Base-by-base conservation (phyloP, 2,329 filamentous ascomycete species). In the Hymenoscyphus fraxineus region DNA sequence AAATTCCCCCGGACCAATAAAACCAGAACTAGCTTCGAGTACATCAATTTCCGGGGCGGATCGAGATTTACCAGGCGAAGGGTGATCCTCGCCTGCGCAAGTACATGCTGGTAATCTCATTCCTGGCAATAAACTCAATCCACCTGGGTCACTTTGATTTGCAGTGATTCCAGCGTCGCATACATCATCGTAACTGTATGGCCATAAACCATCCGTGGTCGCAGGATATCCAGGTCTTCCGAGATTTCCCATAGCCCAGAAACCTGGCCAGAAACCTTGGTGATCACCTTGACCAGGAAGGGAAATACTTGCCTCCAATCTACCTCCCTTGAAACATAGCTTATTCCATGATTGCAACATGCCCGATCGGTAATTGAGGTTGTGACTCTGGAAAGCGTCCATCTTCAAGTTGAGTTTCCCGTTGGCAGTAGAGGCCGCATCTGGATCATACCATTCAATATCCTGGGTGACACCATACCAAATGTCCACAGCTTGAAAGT, bases 291-390 rank as follows among this genome's bases (percentile, higher is more conserved):
- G 77, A 16, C 88, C 88, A 15, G 88, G 88, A 6, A 91, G 78
- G 3, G 88, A 91, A 61, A 91, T 85, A 71, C 86, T 88, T 22
- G 87, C 87, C 77, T 91, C 88, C 15, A 91, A 73, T 58, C 88
- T 83, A 3, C 88, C 88, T 39, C 88, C 87, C 66, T 88, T 90
- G 78, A 90, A 91, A 75, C 88, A 90, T 62, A 91, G 74, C 73
- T 89, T 85, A 74, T 91, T 91, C 88, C 88, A 91, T 12, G 85
- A 89, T 71, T 91, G 88, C 9, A 91, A 69, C 88, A 91, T 91
- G n/a, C 87, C 88, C 6, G 88, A 90, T 60, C 88, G 82, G 72
- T 88, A 91, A 65, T 88, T 81, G 27, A 90, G 77, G 58, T 82
- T 82, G 73, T 91, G 88, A 67, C 84, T 91, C 67, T 83, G 76